Percentiles rank a stretch among this genome's conserved stretches.
Evolutionary conservation across 345 rosid genomes (phyloP).

Genomic region (Eutrema yunnanense): DNA sequence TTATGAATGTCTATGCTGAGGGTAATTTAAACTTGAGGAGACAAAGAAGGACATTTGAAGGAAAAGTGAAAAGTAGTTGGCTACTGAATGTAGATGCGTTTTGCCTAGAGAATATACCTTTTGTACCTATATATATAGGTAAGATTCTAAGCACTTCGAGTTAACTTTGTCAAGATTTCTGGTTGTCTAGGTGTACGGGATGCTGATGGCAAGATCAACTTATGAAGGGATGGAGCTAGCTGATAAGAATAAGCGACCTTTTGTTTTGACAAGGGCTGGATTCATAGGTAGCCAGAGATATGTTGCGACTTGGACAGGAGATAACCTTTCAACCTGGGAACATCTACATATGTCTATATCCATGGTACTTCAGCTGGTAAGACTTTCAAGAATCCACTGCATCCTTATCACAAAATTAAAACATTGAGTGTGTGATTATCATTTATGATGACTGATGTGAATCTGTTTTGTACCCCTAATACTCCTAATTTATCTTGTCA

Average conservation of each 20-base stretch:
- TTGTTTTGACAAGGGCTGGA: slow-evolving; percentile 97
- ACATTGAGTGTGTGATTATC: neutral
- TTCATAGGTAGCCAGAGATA: slow-evolving; percentile 79
- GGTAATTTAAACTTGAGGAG: neutral
- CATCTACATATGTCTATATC: slow-evolving; percentile 85
- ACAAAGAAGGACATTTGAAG: neutral
- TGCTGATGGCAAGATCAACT: slow-evolving; percentile 91
- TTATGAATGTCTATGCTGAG: neutral
- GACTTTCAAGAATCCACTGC: slow-evolving; percentile 7
- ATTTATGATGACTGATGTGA: neutral
- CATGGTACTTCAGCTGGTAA: slow-evolving; percentile 96
- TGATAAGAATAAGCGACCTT: slow-evolving; percentile 66
- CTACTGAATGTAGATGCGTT: neutral
- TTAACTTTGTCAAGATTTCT: neutral
- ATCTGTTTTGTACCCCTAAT: neutral
- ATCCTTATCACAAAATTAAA: neutral
- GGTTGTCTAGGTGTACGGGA: slow-evolving; percentile 64
- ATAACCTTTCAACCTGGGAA: slow-evolving; percentile 91
- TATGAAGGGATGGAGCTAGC: slow-evolving; percentile 82
- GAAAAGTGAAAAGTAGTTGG: neutral
- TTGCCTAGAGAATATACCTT: neutral
- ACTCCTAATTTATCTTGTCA: neutral
- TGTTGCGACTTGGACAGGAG: slow-evolving; percentile 97
- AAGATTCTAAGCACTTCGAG: neutral
- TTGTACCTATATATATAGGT: neutral